Base-by-base conservation (phyloP, 2,329 filamentous ascomycete species). In the Cyanodermella asteris region DNA sequence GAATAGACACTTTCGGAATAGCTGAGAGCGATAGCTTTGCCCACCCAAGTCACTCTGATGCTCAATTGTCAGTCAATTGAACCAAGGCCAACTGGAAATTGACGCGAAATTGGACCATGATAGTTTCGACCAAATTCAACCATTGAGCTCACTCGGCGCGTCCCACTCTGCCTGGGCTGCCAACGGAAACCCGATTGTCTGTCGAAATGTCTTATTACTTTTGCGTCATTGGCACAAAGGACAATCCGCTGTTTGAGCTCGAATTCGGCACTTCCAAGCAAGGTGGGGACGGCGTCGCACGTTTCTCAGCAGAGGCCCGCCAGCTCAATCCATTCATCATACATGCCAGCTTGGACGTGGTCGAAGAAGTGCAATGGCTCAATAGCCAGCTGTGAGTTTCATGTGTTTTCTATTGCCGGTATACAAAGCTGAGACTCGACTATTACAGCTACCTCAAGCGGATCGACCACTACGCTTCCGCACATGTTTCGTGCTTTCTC, bases 181-280 rank as follows among this genome's bases (percentile, higher is more conserved):
- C n/a, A n/a, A n/a, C n/a, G n/a, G n/a, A n/a, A n/a, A n/a, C n/a
- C n/a, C n/a, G n/a, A n/a, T n/a, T n/a, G n/a, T n/a, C n/a, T n/a
- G n/a, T n/a, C n/a, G n/a, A n/a, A 11, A 94, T 94, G 87, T 93
- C 82, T 31, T 97, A 94, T 62, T 93, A 93, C 59, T 94, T 97
- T 54, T 77, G 77, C 44, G 91, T 97, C 38, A 69, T 97, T 48
- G 87, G 82, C 44, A 90, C 81, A 13, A 77, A 80, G 40, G 87
- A 97, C 57, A 90, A 84, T 45, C 84, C 87, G 17, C 66, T 97
- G 37, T 97, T 94, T 55, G 84, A 91, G 54, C 69, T 90, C 51
- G 82, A 91, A 45, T 97, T 97, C 47, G 87, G 87, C 40, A 93
- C 84, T 19, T 91, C 80, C 20, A 93, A 93, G 51, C 74, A 81